Evolutionary conservation across 805 yeast genomes (phyloP), one percentile per base, ranked within the genome.

Genomic region (Yamadazyma akitaensis): DNA sequence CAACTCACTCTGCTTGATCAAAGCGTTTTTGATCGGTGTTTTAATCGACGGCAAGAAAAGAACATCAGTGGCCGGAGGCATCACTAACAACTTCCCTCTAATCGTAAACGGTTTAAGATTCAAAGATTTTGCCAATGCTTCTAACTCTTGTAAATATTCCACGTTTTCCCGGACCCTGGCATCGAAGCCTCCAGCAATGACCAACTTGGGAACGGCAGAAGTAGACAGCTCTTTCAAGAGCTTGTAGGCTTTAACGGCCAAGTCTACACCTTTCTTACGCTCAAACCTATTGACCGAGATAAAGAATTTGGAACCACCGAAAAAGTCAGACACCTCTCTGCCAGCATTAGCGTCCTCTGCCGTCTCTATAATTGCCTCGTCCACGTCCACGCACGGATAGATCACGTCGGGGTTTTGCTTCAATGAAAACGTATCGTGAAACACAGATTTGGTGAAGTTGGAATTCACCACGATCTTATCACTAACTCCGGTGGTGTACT

Each of bases 131-230:
- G 85, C 75, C 32, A 81, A 65, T 5, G 55, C 42, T 51, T 78
- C 72, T 33, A 94, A 72, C 51, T 87, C 87, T 18, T 69, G 59
- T 41, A 90, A 70, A 56, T 88, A 88, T 42, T 77, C 77, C 25
- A 80, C 85, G 63, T 94, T 94, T 61, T 91, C 98, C 0, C 57
- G 46, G 0, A 88, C 85, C 38, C 89, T 67, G 9, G 76, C 55
- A 62, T 94, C 99, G 64, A 84, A 94, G 0, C 99, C 99, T 11
- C 99, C 99, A 8, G 96, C 86, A 33, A 94, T 67, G 1, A 90
- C 76, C 43, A 94, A 72, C 47, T 77, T 77, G 4, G 75, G 70
- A 16, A 64, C 59, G 8, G 32, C 21, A 9, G 21, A 19, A 8
- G 17, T 17, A 40, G 56, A 32, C 47, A 60, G 53, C 2, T 16